A percentile compares a stretch with the other conserved stretches of the same genome.
phyloP scores from a whole-genome alignment of 345 rosid species.

The Rhodamnia argentea region DNA sequence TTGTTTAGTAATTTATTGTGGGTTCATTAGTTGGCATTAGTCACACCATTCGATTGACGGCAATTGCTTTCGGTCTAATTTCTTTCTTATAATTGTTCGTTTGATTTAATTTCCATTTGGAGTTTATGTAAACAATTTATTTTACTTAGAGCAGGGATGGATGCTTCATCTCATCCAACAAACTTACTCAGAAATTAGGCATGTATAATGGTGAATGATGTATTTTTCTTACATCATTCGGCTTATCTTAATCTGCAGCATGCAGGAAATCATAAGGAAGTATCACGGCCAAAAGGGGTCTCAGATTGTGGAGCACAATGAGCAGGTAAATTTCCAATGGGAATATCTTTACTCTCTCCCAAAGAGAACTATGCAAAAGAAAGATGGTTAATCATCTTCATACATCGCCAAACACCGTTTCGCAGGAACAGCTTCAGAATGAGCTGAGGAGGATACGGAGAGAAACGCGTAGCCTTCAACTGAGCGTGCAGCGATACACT shows the following conservation, averaged over 20 bases:
- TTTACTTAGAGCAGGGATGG: not conserved
- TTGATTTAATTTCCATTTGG: not conserved
- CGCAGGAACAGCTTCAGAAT: conserved; percentile 10
- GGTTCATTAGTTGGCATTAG: not conserved
- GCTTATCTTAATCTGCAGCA: conserved; percentile 4
- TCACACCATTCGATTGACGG: not conserved
- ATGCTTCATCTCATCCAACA: not conserved
- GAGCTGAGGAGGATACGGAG: conserved; percentile 16
- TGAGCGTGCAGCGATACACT: conserved; percentile 18
- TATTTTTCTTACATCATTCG: not conserved
- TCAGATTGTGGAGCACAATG: conserved; percentile 1
- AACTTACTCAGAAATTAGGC: not conserved
- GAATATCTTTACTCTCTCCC: not conserved
- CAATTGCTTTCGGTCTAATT: not conserved
- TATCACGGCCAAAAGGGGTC: conserved; percentile 11
- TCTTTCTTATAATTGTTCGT: not conserved
- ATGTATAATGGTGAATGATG: not conserved
- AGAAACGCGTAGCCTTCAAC: conserved; percentile 19
- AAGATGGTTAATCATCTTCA: not conserved
- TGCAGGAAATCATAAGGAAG: conserved; percentile 15
- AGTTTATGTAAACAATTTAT: not conserved
- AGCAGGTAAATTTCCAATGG: conserved; percentile 5
- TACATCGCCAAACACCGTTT: not conserved
- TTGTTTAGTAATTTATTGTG: not conserved
- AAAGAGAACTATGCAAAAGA: not conserved